Evolutionary conservation across 345 rosid species (phyloP), one percentile per base, ranked within the genome.

Genomic region (Lepidium didymum): DNA sequence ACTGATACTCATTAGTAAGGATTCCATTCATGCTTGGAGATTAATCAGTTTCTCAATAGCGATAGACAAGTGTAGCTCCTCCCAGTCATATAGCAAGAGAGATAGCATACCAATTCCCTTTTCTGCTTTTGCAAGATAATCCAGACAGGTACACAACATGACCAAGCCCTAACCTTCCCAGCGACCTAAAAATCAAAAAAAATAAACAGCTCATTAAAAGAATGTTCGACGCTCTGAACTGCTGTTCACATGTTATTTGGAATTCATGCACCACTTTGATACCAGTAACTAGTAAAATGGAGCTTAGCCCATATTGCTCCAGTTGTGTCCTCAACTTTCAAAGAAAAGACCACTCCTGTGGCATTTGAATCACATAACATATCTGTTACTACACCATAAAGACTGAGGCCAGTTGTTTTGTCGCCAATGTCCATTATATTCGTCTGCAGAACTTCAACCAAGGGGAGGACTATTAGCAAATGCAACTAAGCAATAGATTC

Each of bases 341-440:
- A 52, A 21, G 83, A 86, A 74, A 91, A 89, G 7, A 82, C 70
- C 62, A 83, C 72, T 59, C 77, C 80, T 42, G 66, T n/a, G 38
- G 69, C 66, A n/a, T 78, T 81, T 66, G 62, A 65, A 75, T 86
- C 89, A 61, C 78, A 49, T 44, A 36, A 69, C 9, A 85, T 60
- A 35, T 91, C 90, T 52, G 68, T 68, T 55, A 91, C 88, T 37
- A 86, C 69, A 16, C 93, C 96, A 71, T 87, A 91, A 44, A 94
- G 90, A 78, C 93, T 89, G 83, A 94, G 61, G 42, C 95, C 81
- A 40, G 84, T 79, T 87, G 90, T 94, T 88, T 87, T 94, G 78
- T 85, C 87, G 0, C 75, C 80, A 69, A 89, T 90, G 65, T 89
- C 92, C 2, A 56, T 64, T 43, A 91, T 79, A 44, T 59, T 81